A percentile compares a stretch with the other conserved stretches of the same genome.
These are phyloP conservation scores for Rhododendron griersonianum DNA, from an alignment of 148 eudicot genomes.

Conservation along the genomic window DNA sequence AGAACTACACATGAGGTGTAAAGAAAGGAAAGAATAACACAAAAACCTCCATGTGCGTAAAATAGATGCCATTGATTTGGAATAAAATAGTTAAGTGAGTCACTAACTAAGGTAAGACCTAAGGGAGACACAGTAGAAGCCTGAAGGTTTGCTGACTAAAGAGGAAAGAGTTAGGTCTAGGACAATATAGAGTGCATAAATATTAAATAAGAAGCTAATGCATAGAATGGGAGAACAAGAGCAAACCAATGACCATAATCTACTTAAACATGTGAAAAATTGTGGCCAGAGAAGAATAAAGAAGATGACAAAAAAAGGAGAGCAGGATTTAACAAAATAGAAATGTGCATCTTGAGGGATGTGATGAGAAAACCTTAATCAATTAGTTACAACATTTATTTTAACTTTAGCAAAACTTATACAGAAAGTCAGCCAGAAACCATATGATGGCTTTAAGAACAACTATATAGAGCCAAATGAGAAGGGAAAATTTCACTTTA, in stretches of 20 bases:
- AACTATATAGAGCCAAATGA: neutral
- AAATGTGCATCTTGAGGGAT: neutral
- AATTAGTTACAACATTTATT: too few species aligned
- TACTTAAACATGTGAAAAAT: neutral
- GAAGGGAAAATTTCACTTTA: neutral
- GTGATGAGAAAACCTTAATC: neutral
- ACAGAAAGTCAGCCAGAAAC: neutral
- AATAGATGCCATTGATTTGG: neutral
- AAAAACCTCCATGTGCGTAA: neutral
- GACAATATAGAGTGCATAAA: neutral
- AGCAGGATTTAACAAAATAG: neutral
- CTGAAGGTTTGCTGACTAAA: neutral
- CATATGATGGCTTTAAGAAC: neutral
- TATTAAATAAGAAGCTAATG: neutral
- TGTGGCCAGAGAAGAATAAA: neutral
- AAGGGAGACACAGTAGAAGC: neutral
- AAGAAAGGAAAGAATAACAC: neutral
- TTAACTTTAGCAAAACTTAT: neutral
- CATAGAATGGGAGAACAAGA: neutral
- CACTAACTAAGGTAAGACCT: neutral
- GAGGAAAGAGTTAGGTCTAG: neutral
- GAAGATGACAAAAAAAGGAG: neutral
- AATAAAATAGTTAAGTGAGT: neutral
- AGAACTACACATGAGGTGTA: neutral
- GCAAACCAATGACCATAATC: neutral